Evolutionary conservation across 352 stramenopile genomes (phyloP).

Genomic region (Achlya hypogyna): DNA sequence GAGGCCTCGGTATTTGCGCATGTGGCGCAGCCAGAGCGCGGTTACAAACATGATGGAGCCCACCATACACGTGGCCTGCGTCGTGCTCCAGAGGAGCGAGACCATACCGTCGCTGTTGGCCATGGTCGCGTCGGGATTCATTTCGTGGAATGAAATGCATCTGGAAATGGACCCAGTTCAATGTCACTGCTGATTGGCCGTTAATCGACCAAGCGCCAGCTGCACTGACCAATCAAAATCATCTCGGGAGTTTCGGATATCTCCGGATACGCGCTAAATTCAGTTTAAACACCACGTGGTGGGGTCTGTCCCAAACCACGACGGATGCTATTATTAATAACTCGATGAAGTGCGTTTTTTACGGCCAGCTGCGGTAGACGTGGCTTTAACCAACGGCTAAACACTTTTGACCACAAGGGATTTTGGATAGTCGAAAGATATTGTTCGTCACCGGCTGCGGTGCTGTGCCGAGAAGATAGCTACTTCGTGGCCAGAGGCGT

Average conservation of each 20-base stretch:
- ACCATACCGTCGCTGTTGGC: neutral
- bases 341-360: no score
- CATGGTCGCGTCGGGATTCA: neutral
- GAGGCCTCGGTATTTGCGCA: neutral
- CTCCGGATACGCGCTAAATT: neutral
- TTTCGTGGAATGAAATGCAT: neutral
- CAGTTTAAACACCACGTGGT: neutral
- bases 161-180: conserved; percentile 3
- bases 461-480: no score
- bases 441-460: no score
- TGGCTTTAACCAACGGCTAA: no score
- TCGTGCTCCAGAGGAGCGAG: neutral
- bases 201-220: neutral
- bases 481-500: no score
- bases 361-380: no score
- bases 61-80: neutral
- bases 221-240: neutral
- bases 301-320: no score
- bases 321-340: neutral
- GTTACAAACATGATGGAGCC: conserved; percentile 18
- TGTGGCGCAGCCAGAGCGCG: conserved; percentile 9
- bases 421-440: no score
- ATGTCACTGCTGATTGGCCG: neutral
- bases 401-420: no score
- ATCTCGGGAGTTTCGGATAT: neutral